These are phyloP conservation scores for Mycotypha africana DNA, from an alignment of 371 early-diverging fungal species.

Conservation along the genomic window DNA sequence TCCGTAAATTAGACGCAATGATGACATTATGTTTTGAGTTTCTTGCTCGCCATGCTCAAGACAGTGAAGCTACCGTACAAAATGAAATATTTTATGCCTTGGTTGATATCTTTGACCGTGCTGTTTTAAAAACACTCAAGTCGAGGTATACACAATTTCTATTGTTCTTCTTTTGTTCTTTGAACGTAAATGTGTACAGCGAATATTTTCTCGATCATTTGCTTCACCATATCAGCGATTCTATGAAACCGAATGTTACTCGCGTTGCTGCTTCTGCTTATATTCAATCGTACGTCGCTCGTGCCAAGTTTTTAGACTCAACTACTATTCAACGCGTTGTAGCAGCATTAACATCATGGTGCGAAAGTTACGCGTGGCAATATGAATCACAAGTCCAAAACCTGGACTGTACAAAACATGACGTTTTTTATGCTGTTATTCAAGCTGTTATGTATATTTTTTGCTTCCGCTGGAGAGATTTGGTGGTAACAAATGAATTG, in stretches of 20 bases:
- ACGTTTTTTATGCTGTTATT: slow-evolving; percentile 82
- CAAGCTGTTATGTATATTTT: slow-evolving; percentile 91
- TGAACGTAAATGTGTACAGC: slow-evolving; percentile 55
- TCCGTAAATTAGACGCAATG: slow-evolving; percentile 84
- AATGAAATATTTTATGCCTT: slow-evolving; percentile 57
- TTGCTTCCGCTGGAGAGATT: slow-evolving; percentile 89
- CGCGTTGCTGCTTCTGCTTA: slow-evolving; percentile 84
- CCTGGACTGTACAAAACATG: slow-evolving; percentile 55
- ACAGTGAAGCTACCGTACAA: slow-evolving; percentile 15
- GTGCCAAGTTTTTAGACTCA: slow-evolving; percentile 74
- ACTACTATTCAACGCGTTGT: slow-evolving; percentile 61
- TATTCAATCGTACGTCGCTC: slow-evolving; percentile 80
- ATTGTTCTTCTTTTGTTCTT: slow-evolving; percentile 76
- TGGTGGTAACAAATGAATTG: slow-evolving; percentile 35
- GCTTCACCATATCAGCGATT: slow-evolving; percentile 54
- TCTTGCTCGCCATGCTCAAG: slow-evolving; percentile 26
- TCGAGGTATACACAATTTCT: slow-evolving; percentile 92
- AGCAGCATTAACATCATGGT: slow-evolving; percentile 63
- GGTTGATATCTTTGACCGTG: slow-evolving; percentile 74
- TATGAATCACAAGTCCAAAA: slow-evolving; percentile 43
- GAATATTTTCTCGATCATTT: slow-evolving; percentile 81
- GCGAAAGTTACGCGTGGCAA: slow-evolving; percentile 60
- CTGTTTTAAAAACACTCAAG: slow-evolving; percentile 81
- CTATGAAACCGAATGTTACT: slow-evolving; percentile 58
- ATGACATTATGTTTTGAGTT: slow-evolving; percentile 66